phyloP scores from a whole-genome alignment of 441 rosid genomes.

The Populus hybrid region DNA sequence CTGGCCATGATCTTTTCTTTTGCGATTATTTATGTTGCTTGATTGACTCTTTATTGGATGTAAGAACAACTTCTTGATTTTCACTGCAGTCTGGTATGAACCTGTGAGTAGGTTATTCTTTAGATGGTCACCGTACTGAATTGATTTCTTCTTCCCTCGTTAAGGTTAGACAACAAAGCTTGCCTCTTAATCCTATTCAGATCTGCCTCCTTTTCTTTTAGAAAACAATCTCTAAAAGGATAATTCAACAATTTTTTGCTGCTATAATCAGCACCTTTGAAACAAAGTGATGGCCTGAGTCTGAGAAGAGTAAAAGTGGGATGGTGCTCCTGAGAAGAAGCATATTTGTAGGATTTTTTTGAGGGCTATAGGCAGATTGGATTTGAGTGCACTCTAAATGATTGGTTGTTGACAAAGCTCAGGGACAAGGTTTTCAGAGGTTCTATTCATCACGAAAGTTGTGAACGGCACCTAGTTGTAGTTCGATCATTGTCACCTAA shows the following conservation, averaged over 20 bases:
- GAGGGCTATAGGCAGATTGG: neutral
- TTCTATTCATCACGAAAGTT: neutral
- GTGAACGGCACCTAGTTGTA: neutral
- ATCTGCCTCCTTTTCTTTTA: too few relatives aligned
- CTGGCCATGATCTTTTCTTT: neutral
- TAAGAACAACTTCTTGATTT: neutral
- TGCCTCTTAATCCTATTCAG: too few relatives aligned
- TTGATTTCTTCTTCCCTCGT: too few relatives aligned
- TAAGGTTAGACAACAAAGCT: too few relatives aligned
- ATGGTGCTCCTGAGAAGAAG: neutral
- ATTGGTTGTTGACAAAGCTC: neutral
- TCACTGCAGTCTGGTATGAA: neutral
- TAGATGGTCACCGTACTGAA: too few relatives aligned
- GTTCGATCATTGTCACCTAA: neutral
- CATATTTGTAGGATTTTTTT: neutral
- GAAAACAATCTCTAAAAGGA: too few relatives aligned
- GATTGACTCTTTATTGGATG: neutral
- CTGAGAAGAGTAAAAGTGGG: too few relatives aligned
- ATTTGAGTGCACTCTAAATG: neutral
- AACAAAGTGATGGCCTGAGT: too few relatives aligned
- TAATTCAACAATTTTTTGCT: too few relatives aligned
- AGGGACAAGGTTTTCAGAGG: neutral
- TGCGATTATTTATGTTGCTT: neutral
- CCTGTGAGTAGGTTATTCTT: too few relatives aligned
- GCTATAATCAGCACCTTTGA: too few relatives aligned